Evolutionary conservation across 139 green algal genomes (phyloP), one percentile per base, ranked within the genome.

Genomic region (Micractinium conductrix): DNA sequence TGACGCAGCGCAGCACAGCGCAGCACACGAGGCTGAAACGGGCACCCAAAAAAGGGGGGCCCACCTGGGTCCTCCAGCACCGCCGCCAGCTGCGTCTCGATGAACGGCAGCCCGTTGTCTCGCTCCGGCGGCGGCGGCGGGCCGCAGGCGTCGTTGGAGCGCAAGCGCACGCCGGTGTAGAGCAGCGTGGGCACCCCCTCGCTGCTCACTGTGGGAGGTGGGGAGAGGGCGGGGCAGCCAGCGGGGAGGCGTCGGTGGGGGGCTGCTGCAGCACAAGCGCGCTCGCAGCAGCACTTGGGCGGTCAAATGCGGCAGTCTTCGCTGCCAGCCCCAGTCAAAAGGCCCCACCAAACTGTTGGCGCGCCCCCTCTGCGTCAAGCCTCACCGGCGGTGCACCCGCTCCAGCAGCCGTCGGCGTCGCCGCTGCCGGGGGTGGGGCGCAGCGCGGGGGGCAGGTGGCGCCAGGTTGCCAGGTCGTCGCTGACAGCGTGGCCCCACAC

Each of bases 391-490:
- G 82, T 85, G 85, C 91, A 96, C 35, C 94, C 95, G 38, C 90
- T 95, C 85, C 96, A 98, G 86, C 95, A 98, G 37, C 95, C 95
- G 50, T 96, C 94, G 14, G 94, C 90, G 86, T 98, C 95, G 4
- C 86, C 62, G 42, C 91, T 83, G 42, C 91, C 91, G 14, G 89
- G 89, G 2, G 88, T 95, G 37, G 95, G 95, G 74, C 90, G 70
- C 24, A 98, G 80, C n/a, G 94, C 94, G 28, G 89, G 88, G 24
- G 93, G 91, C 70, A 95, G 78, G 71, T 95, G 91, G 73, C 90
- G 74, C 95, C 95, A 98, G 75, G 86, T 85, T 14, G 95, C 92
- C 50, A 97, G 85, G 70, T 95, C 92, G 40, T 91, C 72, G 80
- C 88, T 94, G 30, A 94, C 90, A 1, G 90, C 90, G 79, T 98